Conservation (phyloP, 2,329 filamentous ascomycete genomes). For the Huntiella moniliformis region DNA sequence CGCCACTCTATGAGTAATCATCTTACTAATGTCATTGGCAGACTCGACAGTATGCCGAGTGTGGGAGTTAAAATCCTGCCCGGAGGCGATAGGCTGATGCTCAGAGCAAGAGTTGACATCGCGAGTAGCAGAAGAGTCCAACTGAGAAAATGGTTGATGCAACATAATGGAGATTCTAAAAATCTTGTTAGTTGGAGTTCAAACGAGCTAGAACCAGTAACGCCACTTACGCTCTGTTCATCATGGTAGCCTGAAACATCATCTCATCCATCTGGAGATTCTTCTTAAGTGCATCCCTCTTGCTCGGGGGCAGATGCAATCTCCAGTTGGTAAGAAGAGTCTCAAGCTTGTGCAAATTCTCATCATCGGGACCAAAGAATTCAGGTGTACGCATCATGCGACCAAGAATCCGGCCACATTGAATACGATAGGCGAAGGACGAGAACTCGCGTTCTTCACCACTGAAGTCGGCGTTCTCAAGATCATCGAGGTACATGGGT, state of each 20-base stretch:
- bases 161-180: constrained; percentile 48
- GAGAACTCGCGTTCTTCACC: constrained; percentile 55
- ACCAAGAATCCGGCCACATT: constrained; percentile 60
- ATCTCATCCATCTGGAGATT: constrained; percentile 67
- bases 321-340: constrained; percentile 51
- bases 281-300: constrained; percentile 48
- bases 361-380: constrained; percentile 33
- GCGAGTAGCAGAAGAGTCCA: constrained; percentile 41
- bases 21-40: constrained; percentile 56
- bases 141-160: constrained; percentile 60
- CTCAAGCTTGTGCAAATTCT: constrained; percentile 32
- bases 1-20: constrained; percentile 55
- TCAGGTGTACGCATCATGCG: constrained; percentile 46
- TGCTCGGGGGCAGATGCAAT: constrained; percentile 55
- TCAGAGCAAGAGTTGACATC: constrained; percentile 48
- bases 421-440: constrained; percentile 69
- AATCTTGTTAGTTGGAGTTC: background rate
- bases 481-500: constrained; percentile 48
- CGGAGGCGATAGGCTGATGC: constrained; percentile 30
- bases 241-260: constrained; percentile 82
- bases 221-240: constrained; percentile 34
- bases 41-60: constrained; percentile 65
- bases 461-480: constrained; percentile 58
- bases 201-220: background rate
- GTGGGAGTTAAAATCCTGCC: constrained; percentile 42